These are phyloP conservation scores for Penicillium ochrochloron DNA, from an alignment of 495 filamentous ascomycete genomes.

Conservation along the genomic window DNA sequence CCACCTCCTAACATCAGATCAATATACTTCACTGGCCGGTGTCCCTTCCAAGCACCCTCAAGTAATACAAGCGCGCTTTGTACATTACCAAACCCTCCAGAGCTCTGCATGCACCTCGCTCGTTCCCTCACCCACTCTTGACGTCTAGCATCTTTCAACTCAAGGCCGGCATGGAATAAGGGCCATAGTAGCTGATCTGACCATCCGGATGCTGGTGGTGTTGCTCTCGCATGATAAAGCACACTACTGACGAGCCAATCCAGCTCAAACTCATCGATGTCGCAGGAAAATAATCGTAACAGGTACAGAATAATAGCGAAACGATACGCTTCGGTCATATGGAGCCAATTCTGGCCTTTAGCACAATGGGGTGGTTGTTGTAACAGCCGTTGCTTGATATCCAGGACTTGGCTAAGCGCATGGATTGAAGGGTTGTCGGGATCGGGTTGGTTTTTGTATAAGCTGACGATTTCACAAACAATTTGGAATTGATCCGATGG, in stretches of 20 bases:
- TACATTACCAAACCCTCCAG: slow-evolving; percentile 17
- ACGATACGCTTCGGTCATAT: background rate
- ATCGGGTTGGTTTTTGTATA: background rate
- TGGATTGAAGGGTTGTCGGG: background rate
- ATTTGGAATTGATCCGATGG: background rate
- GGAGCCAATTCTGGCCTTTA: background rate
- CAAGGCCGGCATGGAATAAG: background rate
- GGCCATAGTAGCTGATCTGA: background rate
- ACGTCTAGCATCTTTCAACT: background rate
- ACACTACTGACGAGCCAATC: background rate
- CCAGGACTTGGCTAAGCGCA: background rate
- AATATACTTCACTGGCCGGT: slow-evolving; percentile 10
- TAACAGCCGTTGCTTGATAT: background rate
- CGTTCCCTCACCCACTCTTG: background rate
- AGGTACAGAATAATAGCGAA: background rate
- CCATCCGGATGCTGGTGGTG: background rate
- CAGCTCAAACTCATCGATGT: background rate
- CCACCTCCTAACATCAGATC: slow-evolving; percentile 15
- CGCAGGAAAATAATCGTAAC: background rate
- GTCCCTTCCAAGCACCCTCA: slow-evolving; percentile 11
- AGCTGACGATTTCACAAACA: background rate
- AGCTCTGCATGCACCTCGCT: background rate
- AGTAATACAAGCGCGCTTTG: slow-evolving; percentile 17
- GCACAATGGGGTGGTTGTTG: background rate
- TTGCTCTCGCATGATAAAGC: background rate